A percentile compares a stretch with the other conserved stretches of the same genome.
Conservation (phyloP, 1,284 basidiomycete species). For the Hymenochaete sp. region DNA sequence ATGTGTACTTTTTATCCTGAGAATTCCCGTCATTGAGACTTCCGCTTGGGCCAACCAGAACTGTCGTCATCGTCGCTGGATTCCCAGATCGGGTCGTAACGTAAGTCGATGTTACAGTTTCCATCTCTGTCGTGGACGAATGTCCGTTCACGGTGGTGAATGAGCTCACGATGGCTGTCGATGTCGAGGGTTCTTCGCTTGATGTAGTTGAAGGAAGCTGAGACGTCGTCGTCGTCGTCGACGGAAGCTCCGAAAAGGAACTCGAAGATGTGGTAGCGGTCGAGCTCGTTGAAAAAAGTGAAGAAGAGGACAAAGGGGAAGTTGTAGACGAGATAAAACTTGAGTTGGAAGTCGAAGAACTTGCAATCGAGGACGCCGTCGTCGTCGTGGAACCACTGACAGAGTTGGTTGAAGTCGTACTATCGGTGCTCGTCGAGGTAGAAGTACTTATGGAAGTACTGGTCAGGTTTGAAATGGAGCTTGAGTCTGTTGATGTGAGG, state of each 20-base stretch:
- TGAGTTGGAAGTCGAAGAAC: slow-evolving; percentile 1
- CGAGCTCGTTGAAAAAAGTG: neutral
- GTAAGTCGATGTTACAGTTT: slow-evolving; percentile 7
- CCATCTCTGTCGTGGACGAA: slow-evolving; percentile 4
- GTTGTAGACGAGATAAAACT: too few relatives aligned
- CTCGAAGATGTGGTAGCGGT: neutral
- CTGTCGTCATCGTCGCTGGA: slow-evolving; percentile 10
- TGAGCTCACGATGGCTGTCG: neutral
- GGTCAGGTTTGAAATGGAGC: neutral
- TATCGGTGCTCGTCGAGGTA: neutral
- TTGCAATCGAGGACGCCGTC: neutral
- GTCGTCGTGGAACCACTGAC: neutral
- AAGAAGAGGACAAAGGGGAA: too few relatives aligned
- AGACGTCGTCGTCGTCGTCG: too few relatives aligned
- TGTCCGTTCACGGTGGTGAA: neutral
- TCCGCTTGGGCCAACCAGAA: slow-evolving; percentile 11
- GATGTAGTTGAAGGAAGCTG: too few relatives aligned
- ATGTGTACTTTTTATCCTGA: neutral
- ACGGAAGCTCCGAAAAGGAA: too few relatives aligned
- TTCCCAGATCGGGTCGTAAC: slow-evolving; percentile 2
- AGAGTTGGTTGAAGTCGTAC: neutral
- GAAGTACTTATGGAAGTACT: too few relatives aligned
- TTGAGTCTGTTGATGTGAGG: neutral
- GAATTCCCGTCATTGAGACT: slow-evolving; percentile 7
- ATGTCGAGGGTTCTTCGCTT: neutral